Percentiles rank a stretch among this genome's conserved stretches.
Evolutionary conservation across 768 basidiomycete genomes (phyloP).

Genomic region (Pseudohyphozyma bogoriensis): DNA sequence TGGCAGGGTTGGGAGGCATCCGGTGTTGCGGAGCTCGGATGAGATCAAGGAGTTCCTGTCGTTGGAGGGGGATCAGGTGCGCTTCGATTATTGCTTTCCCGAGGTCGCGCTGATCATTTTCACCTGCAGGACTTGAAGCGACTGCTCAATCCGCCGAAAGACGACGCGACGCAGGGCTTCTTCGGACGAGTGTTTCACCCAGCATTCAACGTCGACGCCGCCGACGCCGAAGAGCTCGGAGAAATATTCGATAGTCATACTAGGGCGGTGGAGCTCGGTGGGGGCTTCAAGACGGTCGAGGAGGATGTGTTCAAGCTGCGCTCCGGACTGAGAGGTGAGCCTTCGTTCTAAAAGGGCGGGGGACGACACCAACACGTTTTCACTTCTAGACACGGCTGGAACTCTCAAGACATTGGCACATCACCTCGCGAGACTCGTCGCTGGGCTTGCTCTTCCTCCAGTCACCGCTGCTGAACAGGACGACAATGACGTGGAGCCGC

Average conservation of each 20-base stretch:
- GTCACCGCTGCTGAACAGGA: not conserved
- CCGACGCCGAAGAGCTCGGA: constrained; percentile 54
- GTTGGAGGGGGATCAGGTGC: constrained; percentile 57
- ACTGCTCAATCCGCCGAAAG: constrained; percentile 41
- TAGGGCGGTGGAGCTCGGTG: constrained; percentile 54
- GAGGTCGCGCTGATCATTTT: no score
- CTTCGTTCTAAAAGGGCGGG: no score
- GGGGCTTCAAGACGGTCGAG: constrained; percentile 47
- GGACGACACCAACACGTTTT: no score
- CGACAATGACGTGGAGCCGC: not conserved
- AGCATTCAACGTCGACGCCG: constrained; percentile 66
- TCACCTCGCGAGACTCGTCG: constrained; percentile 5
- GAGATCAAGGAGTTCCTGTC: constrained; percentile 68
- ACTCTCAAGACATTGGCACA: not conserved
- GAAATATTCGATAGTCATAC: constrained; percentile 59
- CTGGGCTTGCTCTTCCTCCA: constrained; percentile 11
- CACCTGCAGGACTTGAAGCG: not conserved
- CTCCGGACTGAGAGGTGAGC: constrained; percentile 58
- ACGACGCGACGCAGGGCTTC: constrained; percentile 56
- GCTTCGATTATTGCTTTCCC: constrained; percentile 33
- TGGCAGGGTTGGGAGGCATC: constrained; percentile 58
- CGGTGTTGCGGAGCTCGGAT: constrained; percentile 66
- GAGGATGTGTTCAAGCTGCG: constrained; percentile 54
- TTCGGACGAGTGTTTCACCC: constrained; percentile 74
- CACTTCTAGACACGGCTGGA: not conserved